A percentile compares a stretch with the other conserved stretches of the same genome.
These are phyloP conservation scores for Colletotrichum brevisporum DNA, from an alignment of 2,329 filamentous ascomycete genomes.

Conservation along the genomic window DNA sequence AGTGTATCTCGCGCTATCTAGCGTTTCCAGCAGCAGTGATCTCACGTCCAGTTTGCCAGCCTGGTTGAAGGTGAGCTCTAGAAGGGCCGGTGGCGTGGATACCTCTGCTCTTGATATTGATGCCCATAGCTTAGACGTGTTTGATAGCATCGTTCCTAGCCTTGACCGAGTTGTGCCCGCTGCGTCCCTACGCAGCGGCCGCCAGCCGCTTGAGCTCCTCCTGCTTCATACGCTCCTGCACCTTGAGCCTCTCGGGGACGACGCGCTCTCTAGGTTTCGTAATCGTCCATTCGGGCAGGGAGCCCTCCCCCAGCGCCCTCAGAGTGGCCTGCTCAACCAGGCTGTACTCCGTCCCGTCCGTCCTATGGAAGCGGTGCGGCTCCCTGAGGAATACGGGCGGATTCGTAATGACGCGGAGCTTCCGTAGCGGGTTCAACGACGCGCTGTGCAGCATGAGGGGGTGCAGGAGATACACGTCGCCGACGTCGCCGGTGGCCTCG, in stretches of 20 bases:
- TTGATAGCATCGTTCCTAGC: no score
- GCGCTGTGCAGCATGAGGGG: slow-evolving; percentile 73
- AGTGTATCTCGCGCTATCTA: no score
- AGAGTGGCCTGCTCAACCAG: slow-evolving; percentile 70
- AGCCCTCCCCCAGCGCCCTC: slow-evolving; percentile 60
- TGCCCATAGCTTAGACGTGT: no score
- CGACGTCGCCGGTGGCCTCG: slow-evolving; percentile 67
- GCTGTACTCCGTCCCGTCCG: slow-evolving; percentile 61
- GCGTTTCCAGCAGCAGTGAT: no score
- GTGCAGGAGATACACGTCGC: slow-evolving; percentile 72
- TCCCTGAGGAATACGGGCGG: slow-evolving; percentile 61
- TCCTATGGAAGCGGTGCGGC: slow-evolving; percentile 67
- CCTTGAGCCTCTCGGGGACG: slow-evolving; percentile 55
- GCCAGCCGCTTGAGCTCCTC: slow-evolving; percentile 58
- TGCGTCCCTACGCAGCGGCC: slow-evolving; percentile 29
- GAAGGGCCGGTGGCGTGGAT: no score
- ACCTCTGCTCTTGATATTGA: no score
- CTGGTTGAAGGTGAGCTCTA: no score
- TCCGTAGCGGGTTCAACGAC: slow-evolving; percentile 50
- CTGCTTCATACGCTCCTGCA: slow-evolving; percentile 46
- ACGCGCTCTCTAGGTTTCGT: slow-evolving; percentile 62
- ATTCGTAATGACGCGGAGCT: slow-evolving; percentile 47
- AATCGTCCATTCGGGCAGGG: slow-evolving; percentile 67
- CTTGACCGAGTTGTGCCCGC: background rate
- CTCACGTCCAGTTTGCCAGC: no score